Base-by-base conservation (phyloP, 2,329 filamentous ascomycete genomes). In the Phialophora chinensis region DNA sequence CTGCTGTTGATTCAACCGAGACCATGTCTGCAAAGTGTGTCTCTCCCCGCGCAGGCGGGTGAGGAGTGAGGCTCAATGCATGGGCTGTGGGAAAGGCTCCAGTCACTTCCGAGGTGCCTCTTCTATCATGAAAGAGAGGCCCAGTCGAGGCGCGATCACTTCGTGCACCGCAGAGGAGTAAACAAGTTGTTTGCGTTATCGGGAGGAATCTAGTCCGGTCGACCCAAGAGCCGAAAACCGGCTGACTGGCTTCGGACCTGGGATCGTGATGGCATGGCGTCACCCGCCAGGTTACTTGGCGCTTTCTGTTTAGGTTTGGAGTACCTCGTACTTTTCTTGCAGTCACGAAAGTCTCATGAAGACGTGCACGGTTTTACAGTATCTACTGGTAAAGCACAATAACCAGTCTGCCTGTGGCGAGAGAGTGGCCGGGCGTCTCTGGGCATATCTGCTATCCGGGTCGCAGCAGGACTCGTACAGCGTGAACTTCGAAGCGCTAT, bases 1-100 rank as follows among this genome's bases (percentile, higher is more conserved):
- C 56, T 29, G 64, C 31, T 20, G 67, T 69, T 47, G 65, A 63
- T 62, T 67, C 65, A 44, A 70, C 63, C 35, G 68, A 66, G 66
- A 68, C 61, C 68, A 70, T 70, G 57, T 66, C 63, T 55, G 23
- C 29, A 4, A 42, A 50, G 59, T 57, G 59, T 57, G 64, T 62
- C 68, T 44, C 25, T 68, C 60, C 68, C 63, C 65, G 65, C 66
- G 47, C 20, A 47, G 29, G 63, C 62, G 66, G 66, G 63, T 25
- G 54, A 55, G 44, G 56, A 59, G 10, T 14, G 49, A 20, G 1
- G 14, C 8, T 53, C 56, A 69, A 67, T 53, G 63, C 67, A 69
- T 69, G 8, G 44, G 63, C 38, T 31, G 27, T 12, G 25, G 3
- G 35, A 35, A 56, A 56, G 60, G 23, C 27, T 56, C 8, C 52